phyloP scores from a whole-genome alignment of 768 basidiomycete species.

The Strobilomyces dryophilus region DNA sequence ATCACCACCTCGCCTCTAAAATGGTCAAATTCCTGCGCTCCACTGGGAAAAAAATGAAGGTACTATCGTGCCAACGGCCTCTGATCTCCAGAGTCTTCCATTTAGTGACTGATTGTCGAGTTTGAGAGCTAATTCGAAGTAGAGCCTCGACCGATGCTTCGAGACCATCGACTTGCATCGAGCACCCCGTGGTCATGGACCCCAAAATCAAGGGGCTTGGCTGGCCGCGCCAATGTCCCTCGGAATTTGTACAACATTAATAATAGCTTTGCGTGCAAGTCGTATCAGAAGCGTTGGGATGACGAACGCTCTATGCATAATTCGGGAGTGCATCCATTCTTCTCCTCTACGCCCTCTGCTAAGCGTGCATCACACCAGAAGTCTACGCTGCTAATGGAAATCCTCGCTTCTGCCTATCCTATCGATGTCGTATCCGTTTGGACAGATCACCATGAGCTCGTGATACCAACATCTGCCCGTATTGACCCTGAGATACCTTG shows the following conservation, averaged over 20 bases:
- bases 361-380: constrained; percentile 7
- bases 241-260: constrained; percentile 13
- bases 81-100: constrained; percentile 31
- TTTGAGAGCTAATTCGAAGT: constrained; percentile 16
- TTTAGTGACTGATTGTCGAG: constrained; percentile 20
- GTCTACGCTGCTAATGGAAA: constrained; percentile 6
- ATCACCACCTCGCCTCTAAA: constrained; percentile 16
- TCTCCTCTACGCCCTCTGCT: constrained; percentile 25
- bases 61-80: constrained; percentile 19
- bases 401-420: constrained; percentile 5
- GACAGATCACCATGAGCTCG: constrained; percentile 5
- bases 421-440: constrained; percentile 7
- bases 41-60: constrained; percentile 19
- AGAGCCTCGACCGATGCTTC: constrained; percentile 5
- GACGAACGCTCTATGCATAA: constrained; percentile 13
- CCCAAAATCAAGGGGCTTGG: constrained; percentile 19
- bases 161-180: constrained; percentile 20
- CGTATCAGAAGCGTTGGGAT: constrained; percentile 24
- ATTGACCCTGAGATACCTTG: constrained; percentile 4
- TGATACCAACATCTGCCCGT: constrained; percentile 1
- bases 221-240: not conserved
- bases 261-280: not conserved
- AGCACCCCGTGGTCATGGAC: constrained; percentile 6
- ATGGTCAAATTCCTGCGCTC: constrained; percentile 21
- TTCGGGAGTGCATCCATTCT: constrained; percentile 26